Percentiles rank a stretch among this genome's conserved stretches.
These are phyloP conservation scores for Sphaerulina vaccinii DNA, from an alignment of 2,329 filamentous ascomycete genomes.

Conservation along the genomic window DNA sequence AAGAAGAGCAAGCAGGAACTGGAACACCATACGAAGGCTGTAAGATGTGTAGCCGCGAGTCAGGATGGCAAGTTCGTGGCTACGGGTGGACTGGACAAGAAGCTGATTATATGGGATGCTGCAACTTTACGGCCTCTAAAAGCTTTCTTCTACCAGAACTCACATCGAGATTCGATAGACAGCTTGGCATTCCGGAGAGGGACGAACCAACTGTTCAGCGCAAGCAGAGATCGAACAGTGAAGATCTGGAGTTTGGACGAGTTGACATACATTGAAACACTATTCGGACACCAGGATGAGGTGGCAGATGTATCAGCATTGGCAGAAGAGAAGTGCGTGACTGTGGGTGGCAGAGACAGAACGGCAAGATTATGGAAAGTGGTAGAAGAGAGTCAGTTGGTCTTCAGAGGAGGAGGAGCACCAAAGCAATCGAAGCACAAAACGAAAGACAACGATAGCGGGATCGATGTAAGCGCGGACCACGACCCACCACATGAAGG, in stretches of 20 bases:
- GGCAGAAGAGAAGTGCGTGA: constrained; percentile 83
- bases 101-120: constrained; percentile 85
- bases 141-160: constrained; percentile 86
- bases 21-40: constrained; percentile 71
- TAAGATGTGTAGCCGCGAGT: constrained; percentile 81
- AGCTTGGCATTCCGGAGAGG: constrained; percentile 73
- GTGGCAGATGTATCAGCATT: constrained; percentile 82
- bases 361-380: constrained; percentile 96
- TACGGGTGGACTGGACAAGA: constrained; percentile 81
- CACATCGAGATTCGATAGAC: constrained; percentile 85
- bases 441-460: constrained; percentile 44
- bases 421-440: constrained; percentile 44
- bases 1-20: constrained; percentile 52
- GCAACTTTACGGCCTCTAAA: constrained; percentile 73
- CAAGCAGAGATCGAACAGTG: constrained; percentile 86
- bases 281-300: constrained; percentile 93
- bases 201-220: constrained; percentile 85
- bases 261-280: constrained; percentile 88
- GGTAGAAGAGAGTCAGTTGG: constrained; percentile 88
- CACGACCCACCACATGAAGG: constrained; percentile 63
- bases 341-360: constrained; percentile 84
- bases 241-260: constrained; percentile 94
- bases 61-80: constrained; percentile 87
- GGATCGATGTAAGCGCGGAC: constrained; percentile 40
- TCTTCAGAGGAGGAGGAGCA: constrained; percentile 79